phyloP scores from a whole-genome alignment of 202 grass and related monocot species.

The Digitaria exilis region DNA sequence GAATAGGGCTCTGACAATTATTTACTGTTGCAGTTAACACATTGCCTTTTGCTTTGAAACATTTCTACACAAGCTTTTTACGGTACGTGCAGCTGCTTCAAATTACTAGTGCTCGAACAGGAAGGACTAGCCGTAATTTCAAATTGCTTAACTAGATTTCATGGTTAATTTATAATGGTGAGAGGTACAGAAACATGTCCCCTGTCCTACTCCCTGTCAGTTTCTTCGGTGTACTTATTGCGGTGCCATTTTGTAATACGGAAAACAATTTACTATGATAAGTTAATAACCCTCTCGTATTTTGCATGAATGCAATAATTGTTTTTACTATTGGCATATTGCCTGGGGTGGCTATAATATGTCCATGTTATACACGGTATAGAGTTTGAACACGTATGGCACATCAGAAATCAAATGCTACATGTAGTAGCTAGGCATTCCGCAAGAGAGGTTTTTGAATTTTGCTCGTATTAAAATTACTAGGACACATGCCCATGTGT shows the following conservation, averaged over 20 bases:
- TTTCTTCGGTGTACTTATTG: slow-evolving; percentile 2
- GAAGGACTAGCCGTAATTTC: neutral
- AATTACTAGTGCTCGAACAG: neutral
- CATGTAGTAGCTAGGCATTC: neutral
- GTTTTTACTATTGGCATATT: neutral
- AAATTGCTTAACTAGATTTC: slow-evolving; percentile 4
- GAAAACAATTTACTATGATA: neutral
- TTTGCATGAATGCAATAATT: neutral
- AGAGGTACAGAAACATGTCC: neutral
- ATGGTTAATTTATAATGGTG: slow-evolving; percentile 22
- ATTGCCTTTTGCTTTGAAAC: neutral
- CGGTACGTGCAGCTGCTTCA: neutral
- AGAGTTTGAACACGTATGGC: neutral
- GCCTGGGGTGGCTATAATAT: neutral
- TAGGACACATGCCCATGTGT: no score
- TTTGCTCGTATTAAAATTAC: no score
- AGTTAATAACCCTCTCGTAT: neutral
- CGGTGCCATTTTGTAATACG: neutral
- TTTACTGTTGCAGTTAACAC: neutral
- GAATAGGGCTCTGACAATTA: neutral
- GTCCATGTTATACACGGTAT: neutral
- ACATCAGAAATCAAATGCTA: neutral
- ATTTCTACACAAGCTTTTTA: neutral
- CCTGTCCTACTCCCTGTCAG: neutral
- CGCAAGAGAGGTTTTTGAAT: no score